Base-by-base conservation (phyloP, 306 rosid species). In the Senna siamea region DNA sequence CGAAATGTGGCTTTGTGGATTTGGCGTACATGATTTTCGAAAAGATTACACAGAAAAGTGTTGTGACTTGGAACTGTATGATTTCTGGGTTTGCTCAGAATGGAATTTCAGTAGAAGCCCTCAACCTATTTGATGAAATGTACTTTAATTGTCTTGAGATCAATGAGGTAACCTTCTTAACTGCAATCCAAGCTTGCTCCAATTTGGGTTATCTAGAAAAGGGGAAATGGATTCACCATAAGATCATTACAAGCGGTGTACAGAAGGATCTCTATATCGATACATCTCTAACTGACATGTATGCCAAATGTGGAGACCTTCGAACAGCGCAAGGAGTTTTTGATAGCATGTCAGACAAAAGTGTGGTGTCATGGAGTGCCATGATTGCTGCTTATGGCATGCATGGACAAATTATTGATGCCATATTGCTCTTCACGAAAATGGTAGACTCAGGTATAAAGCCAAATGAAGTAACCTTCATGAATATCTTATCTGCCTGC, bases 191-290 rank as follows among this genome's bases (percentile, higher is more conserved):
- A 91, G 97, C 98, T 75, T 89, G 94, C 82, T 86, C 96, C 54
- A 84, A 80, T 83, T 77, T 87, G 79, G 97, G 98, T 74, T 81
- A 84, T 80, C 81, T 88, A 13, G 89, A 88, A 60, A 89, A 87
- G 81, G 98, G 98, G 67, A 93, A 89, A 86, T 91, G 92, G 97
- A 80, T 91, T 82, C 98, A 89, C 88, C 92, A 91, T 75, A 89
- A 89, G 80, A 74, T 89, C 74, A 70, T 91, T 66, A 82, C 81
- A 34, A 83, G 58, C 20, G 96, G 94, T 20, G 1, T 84, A 50
- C 66, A 70, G 40, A 78, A 80, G 56, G 85, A 89, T 81, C 80
- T 81, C 22, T 93, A 83, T 72, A 70, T 89, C 11, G 81, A 81
- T 59, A 89, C 97, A 22, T 87, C 96, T 76, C 82, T 93, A 68